phyloP scores from a whole-genome alignment of 257 asterid genomes.

The Paulownia fortunei region DNA sequence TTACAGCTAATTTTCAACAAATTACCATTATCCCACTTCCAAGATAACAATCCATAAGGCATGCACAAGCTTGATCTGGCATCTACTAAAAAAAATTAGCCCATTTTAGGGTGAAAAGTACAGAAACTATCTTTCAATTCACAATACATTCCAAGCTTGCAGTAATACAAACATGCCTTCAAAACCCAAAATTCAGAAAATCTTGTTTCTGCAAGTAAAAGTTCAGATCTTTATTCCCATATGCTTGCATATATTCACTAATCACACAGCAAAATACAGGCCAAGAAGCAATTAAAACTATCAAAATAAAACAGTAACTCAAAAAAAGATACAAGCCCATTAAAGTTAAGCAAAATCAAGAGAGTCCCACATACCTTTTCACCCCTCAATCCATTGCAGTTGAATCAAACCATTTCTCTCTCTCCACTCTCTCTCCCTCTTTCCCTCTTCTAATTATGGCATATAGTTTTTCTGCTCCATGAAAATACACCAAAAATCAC shows the following conservation, averaged over 20 bases:
- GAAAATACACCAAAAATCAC: background rate
- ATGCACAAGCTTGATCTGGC: background rate
- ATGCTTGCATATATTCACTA: background rate
- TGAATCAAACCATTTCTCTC: slow-evolving; percentile 6
- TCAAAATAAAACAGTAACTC: background rate
- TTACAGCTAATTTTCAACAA: background rate
- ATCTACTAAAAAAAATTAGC: background rate
- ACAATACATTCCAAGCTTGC: background rate
- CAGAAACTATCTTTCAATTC: background rate
- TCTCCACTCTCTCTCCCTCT: background rate
- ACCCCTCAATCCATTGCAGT: background rate
- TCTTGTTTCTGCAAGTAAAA: background rate
- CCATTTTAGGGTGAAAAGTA: background rate
- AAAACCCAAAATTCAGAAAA: slow-evolving; percentile 3
- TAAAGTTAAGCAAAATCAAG: slow-evolving; percentile 14
- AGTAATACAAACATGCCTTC: background rate
- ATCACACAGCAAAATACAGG: background rate
- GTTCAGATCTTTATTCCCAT: background rate
- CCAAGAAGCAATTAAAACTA: background rate
- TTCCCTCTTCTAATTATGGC: background rate
- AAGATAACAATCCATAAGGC: background rate
- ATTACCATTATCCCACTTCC: background rate
- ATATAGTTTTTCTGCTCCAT: background rate
- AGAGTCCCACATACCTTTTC: slow-evolving; percentile 33
- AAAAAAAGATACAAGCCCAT: background rate